Evolutionary conservation across 176 grass and related monocot species (phyloP).

Genomic region (Eragrostis nindensis): DNA sequence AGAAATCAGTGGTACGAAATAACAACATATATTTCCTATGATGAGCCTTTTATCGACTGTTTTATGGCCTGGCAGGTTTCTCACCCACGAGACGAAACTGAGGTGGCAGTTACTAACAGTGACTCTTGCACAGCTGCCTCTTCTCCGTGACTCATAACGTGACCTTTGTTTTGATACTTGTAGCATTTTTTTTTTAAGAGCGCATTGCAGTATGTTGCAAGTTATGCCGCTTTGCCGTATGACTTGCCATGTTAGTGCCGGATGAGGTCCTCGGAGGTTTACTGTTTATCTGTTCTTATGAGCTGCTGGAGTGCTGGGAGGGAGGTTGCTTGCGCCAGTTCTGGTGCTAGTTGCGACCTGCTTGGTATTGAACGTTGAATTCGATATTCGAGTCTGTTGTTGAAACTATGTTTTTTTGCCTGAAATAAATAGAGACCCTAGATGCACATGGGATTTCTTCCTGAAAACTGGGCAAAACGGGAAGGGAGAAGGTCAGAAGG

Average conservation of each 20-base stretch:
- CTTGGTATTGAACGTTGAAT: not conserved
- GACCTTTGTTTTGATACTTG: not conserved
- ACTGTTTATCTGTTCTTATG: not conserved
- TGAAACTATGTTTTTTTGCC: not conserved
- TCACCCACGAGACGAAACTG: not conserved
- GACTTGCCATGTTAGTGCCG: too few relatives aligned
- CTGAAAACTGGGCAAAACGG: not conserved
- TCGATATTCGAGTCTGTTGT: not conserved
- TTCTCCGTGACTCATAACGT: not conserved
- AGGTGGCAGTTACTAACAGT: not conserved
- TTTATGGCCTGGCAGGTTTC: slow-evolving; percentile 27
- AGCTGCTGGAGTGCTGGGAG: not conserved
- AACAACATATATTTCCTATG: not conserved
- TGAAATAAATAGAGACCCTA: too few relatives aligned
- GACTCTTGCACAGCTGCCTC: slow-evolving; percentile 14
- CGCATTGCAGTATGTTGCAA: not conserved
- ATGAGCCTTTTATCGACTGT: not conserved
- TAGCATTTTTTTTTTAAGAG: too few relatives aligned
- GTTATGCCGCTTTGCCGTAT: not conserved
- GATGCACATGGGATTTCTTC: not conserved
- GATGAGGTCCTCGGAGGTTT: not conserved
- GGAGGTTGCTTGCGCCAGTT: not conserved
- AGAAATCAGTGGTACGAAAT: not conserved
- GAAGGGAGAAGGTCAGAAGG: not conserved
- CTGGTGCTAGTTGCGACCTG: not conserved